Conservation (phyloP, 495 filamentous ascomycete genomes). For the Thozetella sp. region DNA sequence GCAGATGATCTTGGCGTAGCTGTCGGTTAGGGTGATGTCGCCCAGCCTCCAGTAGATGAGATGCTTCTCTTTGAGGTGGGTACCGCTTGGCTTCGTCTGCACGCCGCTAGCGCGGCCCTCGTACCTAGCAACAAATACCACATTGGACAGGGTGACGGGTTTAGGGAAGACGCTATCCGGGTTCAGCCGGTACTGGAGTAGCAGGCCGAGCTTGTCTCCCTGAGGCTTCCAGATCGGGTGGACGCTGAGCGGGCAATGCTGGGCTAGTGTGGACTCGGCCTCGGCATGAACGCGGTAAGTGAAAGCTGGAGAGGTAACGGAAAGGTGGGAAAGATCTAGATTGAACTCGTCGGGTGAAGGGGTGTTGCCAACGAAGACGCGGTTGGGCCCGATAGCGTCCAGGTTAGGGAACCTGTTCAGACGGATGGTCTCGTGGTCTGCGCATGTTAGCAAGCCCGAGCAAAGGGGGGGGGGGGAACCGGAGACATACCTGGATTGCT, state of each 20-base stretch:
- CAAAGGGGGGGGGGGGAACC: background rate
- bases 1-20: constrained; percentile 71
- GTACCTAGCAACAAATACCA: constrained; percentile 79
- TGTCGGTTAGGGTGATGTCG: constrained; percentile 68
- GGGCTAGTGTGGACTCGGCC: constrained; percentile 59
- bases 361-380: constrained; percentile 78
- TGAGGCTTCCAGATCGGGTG: constrained; percentile 84
- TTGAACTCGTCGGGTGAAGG: constrained; percentile 75
- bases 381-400: constrained; percentile 94
- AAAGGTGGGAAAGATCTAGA: constrained; percentile 69
- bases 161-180: constrained; percentile 56
- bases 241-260: constrained; percentile 69
- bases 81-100: constrained; percentile 74
- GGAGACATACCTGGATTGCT: constrained; percentile 18
- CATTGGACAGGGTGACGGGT: constrained; percentile 72
- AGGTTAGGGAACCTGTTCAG: constrained; percentile 90
- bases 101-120: constrained; percentile 68
- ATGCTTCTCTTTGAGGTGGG: constrained; percentile 85
- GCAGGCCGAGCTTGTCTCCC: constrained; percentile 76
- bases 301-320: constrained; percentile 80
- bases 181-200: constrained; percentile 87
- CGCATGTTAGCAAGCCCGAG: constrained; percentile 8
- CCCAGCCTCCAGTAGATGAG: constrained; percentile 87
- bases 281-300: constrained; percentile 93
- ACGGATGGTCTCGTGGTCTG: constrained; percentile 67